Evolutionary conservation across 768 basidiomycete genomes (phyloP).

Genomic region (Phlebiopsis flavidoalba): DNA sequence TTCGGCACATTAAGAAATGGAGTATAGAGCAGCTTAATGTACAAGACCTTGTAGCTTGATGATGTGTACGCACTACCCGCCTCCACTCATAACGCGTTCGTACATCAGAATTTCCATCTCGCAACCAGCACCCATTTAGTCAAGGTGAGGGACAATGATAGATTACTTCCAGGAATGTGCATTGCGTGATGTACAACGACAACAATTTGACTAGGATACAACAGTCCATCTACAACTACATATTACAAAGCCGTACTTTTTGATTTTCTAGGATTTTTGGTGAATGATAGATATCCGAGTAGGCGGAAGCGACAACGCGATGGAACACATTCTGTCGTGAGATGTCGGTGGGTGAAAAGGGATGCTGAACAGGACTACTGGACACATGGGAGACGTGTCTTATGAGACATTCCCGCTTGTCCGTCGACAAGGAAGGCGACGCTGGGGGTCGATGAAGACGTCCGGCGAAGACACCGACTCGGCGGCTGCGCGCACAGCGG

Average conservation of each 20-base stretch:
- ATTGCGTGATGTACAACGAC: not conserved
- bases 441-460: not conserved
- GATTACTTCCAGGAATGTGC: not conserved
- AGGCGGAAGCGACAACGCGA: not conserved
- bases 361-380: too few relatives aligned
- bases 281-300: not conserved
- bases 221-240: not conserved
- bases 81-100: not conserved
- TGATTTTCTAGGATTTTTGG: not conserved
- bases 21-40: not conserved
- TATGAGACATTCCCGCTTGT: not conserved
- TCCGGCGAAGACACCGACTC: conserved; percentile 29
- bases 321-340: not conserved
- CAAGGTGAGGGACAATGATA: not conserved
- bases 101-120: not conserved
- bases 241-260: not conserved
- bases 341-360: not conserved
- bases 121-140: too few relatives aligned
- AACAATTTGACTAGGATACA: not conserved
- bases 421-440: not conserved
- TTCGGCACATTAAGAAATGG: conserved; percentile 18
- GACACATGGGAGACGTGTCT: not conserved
- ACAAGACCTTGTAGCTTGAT: not conserved
- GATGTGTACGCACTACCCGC: not conserved
- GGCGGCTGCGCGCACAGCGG: conserved; percentile 63